Evolutionary conservation across 306 rosid species (phyloP).

Genomic region (Vigna unguiculata): DNA sequence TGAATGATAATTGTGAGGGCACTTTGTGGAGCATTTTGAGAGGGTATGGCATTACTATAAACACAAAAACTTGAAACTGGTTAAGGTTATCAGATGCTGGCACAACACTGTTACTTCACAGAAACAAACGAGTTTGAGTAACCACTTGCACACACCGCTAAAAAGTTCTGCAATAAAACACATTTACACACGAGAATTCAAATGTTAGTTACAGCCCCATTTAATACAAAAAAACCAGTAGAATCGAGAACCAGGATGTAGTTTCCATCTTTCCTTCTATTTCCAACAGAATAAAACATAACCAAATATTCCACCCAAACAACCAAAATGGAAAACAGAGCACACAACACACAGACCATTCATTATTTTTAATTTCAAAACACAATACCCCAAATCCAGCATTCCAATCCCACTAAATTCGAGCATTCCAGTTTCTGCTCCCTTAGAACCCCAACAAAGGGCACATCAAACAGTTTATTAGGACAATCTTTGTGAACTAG

Average conservation of each 20-base stretch:
- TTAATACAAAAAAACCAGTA: too few species aligned
- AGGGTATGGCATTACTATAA: too few species aligned
- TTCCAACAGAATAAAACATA: constrained; percentile 1
- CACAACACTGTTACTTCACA: too few species aligned
- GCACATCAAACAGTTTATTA: constrained; percentile 65
- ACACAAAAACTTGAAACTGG: too few species aligned
- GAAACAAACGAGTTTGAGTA: too few species aligned
- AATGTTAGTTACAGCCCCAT: too few species aligned
- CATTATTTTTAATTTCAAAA: not conserved
- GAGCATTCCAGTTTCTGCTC: constrained; percentile 73
- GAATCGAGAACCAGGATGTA: constrained; percentile 11
- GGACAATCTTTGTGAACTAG: constrained; percentile 59
- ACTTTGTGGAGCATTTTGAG: too few species aligned
- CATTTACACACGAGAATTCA: too few species aligned
- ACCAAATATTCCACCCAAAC: not conserved
- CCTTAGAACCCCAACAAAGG: constrained; percentile 56
- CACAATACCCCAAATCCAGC: constrained; percentile 1
- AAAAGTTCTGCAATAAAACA: too few species aligned
- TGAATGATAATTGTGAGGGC: too few species aligned
- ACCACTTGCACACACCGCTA: too few species aligned
- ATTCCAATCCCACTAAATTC: constrained; percentile 9
- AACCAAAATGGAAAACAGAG: constrained; percentile 14
- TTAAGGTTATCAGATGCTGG: too few species aligned
- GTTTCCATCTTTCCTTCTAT: not conserved
- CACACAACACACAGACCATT: not conserved